phyloP scores from a whole-genome alignment of 2,329 filamentous ascomycete genomes.

The Colletotrichum lupini region DNA sequence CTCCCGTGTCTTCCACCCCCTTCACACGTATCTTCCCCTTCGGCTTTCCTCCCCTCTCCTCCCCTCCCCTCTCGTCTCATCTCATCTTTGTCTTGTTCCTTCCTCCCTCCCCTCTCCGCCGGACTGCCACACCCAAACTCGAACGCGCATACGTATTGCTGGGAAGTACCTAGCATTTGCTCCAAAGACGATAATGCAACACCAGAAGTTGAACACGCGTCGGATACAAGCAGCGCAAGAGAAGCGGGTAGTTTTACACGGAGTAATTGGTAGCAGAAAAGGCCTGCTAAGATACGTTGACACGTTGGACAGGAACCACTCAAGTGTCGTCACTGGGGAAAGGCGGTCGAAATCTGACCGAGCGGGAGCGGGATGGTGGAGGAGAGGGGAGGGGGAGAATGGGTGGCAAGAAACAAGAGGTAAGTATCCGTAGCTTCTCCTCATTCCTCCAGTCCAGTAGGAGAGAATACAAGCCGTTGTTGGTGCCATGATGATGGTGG shows the following conservation, averaged over 20 bases:
- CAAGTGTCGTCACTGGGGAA: slow-evolving; percentile 23
- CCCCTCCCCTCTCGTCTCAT: not conserved
- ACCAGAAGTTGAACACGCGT: slow-evolving; percentile 11
- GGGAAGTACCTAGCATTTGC: slow-evolving; percentile 15
- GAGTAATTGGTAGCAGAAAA: not conserved
- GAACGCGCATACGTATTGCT: slow-evolving; percentile 2
- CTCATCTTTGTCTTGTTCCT: slow-evolving; percentile 4
- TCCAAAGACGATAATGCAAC: not conserved
- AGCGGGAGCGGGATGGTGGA: slow-evolving; percentile 4
- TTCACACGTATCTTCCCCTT: too few relatives aligned
- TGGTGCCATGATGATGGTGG: not conserved
- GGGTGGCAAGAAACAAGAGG: not conserved
- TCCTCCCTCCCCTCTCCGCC: slow-evolving; percentile 15
- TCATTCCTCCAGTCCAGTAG: not conserved
- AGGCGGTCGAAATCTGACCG: not conserved
- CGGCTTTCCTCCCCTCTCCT: not conserved
- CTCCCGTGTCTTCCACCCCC: not conserved
- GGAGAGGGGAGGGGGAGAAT: not conserved
- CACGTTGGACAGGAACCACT: slow-evolving; percentile 6
- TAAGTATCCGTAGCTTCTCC: not conserved
- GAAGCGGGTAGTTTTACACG: too few relatives aligned
- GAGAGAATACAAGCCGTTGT: not conserved
- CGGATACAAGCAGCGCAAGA: not conserved
- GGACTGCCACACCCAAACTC: slow-evolving; percentile 20
- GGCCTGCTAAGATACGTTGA: not conserved